Evolutionary conservation across 1,284 basidiomycete species (phyloP).

Genomic region (Amylostereum chailletii): DNA sequence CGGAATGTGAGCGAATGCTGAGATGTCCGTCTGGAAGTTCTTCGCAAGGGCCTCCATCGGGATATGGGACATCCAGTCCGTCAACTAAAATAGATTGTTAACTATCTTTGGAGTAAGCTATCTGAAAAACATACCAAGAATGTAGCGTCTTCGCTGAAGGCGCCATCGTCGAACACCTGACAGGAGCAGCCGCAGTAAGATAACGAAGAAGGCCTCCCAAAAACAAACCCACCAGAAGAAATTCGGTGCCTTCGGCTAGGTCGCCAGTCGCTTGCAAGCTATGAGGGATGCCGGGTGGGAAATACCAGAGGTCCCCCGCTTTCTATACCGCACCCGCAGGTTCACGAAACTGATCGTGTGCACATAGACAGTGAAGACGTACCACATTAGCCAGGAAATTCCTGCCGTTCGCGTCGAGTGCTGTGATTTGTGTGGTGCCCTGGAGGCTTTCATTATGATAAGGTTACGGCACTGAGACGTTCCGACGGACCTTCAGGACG

Average conservation of each 20-base stretch:
- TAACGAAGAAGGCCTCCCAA: not conserved
- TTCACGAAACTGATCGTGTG: too few species aligned
- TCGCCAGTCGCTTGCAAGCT: conserved; percentile 56
- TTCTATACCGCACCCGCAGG: conserved; percentile 12
- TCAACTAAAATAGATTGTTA: conserved; percentile 28
- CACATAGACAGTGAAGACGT: conserved; percentile 12
- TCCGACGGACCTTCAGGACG: conserved; percentile 37
- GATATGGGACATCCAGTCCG: conserved; percentile 60
- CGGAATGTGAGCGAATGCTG: conserved; percentile 51
- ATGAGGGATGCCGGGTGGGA: conserved; percentile 51
- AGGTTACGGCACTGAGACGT: not conserved
- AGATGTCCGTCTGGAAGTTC: conserved; percentile 52
- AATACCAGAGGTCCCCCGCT: conserved; percentile 46
- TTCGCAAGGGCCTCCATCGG: conserved; percentile 57
- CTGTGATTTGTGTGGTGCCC: conserved; percentile 56
- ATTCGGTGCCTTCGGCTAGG: conserved; percentile 53
- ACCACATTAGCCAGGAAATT: conserved; percentile 56
- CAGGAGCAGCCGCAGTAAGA: not conserved
- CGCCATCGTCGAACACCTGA: conserved; percentile 56
- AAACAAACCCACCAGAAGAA: conserved; percentile 44
- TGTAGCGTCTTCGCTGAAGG: conserved; percentile 60
- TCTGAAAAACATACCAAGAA: conserved; percentile 38
- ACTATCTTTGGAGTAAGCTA: not conserved
- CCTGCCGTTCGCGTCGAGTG: conserved; percentile 51
- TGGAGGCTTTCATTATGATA: conserved; percentile 16